phyloP scores from a whole-genome alignment of 1,139 yeast genomes.

The Geotrichum klebahnii region DNA sequence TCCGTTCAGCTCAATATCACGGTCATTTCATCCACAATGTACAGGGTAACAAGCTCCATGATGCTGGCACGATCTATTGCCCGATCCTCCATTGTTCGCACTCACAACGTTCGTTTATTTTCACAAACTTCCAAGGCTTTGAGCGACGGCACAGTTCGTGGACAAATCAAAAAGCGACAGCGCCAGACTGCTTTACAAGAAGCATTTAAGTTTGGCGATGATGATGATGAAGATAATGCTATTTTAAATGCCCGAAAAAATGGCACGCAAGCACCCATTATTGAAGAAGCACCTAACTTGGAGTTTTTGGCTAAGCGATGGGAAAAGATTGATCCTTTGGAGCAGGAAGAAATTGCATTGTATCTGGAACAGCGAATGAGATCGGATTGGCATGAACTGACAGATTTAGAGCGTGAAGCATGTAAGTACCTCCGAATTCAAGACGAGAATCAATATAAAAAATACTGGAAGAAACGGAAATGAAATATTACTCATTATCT shows the following conservation, averaged over 20 bases:
- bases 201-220: conserved; percentile 35
- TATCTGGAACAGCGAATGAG: conserved; percentile 46
- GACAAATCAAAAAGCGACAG: conserved; percentile 23
- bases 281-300: conserved; percentile 35
- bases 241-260: conserved; percentile 31
- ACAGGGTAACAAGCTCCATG: no score
- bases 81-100: no score
- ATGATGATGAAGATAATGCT: conserved; percentile 34
- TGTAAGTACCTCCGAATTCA: conserved; percentile 28
- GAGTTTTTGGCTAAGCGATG: conserved; percentile 37
- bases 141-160: conserved; percentile 13
- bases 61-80: no score
- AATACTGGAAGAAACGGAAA: no score
- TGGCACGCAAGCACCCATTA: conserved; percentile 22
- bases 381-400: conserved; percentile 42
- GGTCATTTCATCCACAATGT: no score
- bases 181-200: conserved; percentile 34
- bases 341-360: conserved; percentile 45
- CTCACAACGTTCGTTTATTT: neutral
- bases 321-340: conserved; percentile 40
- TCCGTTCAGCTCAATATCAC: no score
- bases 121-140: neutral
- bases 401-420: conserved; percentile 40
- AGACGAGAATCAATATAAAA: no score
- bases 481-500: neutral